Percentiles rank a stretch among this genome's conserved stretches.
Conservation (phyloP, 2,329 filamentous ascomycete genomes). For the Grosmannia serpens region DNA sequence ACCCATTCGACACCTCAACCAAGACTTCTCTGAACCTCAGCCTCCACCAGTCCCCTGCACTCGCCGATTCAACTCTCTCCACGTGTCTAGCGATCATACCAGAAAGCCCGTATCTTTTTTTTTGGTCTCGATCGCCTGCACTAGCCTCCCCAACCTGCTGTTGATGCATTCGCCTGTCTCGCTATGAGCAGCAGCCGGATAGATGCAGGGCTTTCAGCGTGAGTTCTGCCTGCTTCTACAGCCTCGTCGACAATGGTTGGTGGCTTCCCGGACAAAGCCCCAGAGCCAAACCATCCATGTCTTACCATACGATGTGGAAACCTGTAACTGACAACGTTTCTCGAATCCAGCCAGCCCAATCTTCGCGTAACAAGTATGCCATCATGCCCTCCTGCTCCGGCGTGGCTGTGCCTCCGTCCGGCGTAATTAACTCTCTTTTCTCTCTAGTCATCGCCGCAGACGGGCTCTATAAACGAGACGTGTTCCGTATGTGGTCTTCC, state of each 20-base stretch:
- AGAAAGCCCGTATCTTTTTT: neutral
- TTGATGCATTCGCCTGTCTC: neutral
- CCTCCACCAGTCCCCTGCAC: neutral
- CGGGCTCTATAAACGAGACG: slow-evolving; percentile 97
- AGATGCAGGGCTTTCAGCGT: slow-evolving; percentile 53
- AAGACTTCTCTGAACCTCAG: neutral
- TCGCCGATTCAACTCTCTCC: neutral
- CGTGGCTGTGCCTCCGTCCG: slow-evolving; percentile 1
- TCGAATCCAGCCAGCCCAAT: slow-evolving; percentile 57
- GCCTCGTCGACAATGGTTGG: neutral
- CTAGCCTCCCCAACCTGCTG: neutral
- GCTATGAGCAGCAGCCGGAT: slow-evolving; percentile 36
- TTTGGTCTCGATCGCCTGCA: neutral
- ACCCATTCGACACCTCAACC: neutral
- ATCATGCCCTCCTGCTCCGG: slow-evolving; percentile 5
- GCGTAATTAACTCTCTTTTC: neutral
- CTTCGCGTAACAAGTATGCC: slow-evolving; percentile 81
- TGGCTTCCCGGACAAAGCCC: neutral
- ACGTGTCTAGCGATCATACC: neutral
- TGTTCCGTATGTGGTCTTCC: slow-evolving; percentile 65
- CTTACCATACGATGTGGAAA: neutral
- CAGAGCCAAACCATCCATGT: neutral
- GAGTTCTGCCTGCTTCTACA: slow-evolving; percentile 25
- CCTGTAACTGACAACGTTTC: slow-evolving; percentile 4
- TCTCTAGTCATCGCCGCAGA: slow-evolving; percentile 88